Percentiles rank a stretch among this genome's conserved stretches.
Conservation (phyloP, 2,329 filamentous ascomycete species). For the Pseudogymnoascus sp. region DNA sequence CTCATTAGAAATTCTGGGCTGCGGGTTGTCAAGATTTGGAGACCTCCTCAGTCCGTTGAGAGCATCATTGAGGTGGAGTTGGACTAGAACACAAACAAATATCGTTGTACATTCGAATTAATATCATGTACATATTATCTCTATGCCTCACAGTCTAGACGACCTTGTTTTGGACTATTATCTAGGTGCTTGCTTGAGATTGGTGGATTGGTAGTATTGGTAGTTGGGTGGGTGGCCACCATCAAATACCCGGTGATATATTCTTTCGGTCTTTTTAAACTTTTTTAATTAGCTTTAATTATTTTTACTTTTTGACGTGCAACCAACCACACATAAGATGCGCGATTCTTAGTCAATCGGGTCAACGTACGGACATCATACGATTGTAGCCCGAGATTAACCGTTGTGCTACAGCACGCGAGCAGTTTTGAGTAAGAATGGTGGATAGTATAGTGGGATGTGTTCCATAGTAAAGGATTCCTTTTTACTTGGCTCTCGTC, state of each 20-base stretch:
- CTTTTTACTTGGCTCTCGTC: constrained; percentile 1
- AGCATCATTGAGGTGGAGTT: background rate
- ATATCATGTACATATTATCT: background rate
- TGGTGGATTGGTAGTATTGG: too few relatives aligned
- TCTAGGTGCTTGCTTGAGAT: too few relatives aligned
- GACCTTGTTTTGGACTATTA: too few relatives aligned
- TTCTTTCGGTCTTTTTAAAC: too few relatives aligned
- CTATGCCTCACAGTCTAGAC: background rate
- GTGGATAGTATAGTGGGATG: background rate
- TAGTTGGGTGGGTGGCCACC: too few relatives aligned
- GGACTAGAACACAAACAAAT: background rate
- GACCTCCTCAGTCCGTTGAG: constrained; percentile 5
- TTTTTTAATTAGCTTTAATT: background rate
- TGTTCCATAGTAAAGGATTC: background rate
- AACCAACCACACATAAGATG: background rate
- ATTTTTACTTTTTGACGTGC: background rate
- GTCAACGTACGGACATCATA: background rate
- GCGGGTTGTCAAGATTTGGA: background rate
- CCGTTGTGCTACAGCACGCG: background rate
- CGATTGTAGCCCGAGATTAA: background rate
- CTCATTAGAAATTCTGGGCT: background rate
- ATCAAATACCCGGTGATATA: too few relatives aligned
- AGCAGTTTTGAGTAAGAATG: background rate
- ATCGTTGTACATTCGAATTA: background rate
- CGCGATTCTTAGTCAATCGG: background rate